Evolutionary conservation across 2,329 filamentous ascomycete species (phyloP).

Genomic region (Hypocreales sp.): DNA sequence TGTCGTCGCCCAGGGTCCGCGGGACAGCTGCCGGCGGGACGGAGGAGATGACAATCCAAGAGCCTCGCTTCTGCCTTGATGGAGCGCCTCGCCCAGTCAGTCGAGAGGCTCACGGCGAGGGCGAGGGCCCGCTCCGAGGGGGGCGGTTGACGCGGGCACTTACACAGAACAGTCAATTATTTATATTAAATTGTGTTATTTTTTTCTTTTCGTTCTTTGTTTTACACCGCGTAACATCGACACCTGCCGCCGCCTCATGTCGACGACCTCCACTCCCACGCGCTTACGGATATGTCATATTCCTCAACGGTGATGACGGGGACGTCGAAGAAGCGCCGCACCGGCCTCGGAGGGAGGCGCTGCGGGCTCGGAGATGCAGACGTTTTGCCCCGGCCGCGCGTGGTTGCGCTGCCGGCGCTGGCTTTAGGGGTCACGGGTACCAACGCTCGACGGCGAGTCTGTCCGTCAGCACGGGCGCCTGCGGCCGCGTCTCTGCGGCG

Average conservation of each 20-base stretch:
- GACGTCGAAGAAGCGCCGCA: conserved; percentile 10
- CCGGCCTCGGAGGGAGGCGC: conserved; percentile 12
- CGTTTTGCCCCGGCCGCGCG: not conserved
- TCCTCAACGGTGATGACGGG: conserved; percentile 15
- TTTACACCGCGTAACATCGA: no score
- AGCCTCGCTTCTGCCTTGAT: not conserved
- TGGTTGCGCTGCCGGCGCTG: not conserved
- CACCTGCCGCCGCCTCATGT: no score
- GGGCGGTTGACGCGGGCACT: not conserved
- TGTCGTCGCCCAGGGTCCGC: conserved; percentile 8
- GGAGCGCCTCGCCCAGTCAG: conserved; percentile 1
- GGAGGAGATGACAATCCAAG: conserved; percentile 1
- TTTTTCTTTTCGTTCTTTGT: no score
- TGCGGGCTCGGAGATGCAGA: no score
- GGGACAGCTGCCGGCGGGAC: conserved; percentile 1
- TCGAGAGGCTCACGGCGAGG: not conserved
- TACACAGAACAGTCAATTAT: not conserved
- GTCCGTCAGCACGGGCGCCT: conserved; percentile 5
- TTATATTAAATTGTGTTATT: no score
- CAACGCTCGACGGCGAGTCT: conserved; percentile 4
- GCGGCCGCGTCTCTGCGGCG: conserved; percentile 8
- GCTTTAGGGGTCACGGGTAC: not conserved
- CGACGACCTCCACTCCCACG: conserved; percentile 4
- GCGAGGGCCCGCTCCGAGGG: no score
- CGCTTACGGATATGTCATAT: conserved; percentile 1